A percentile compares a stretch with the other conserved stretches of the same genome.
These are phyloP conservation scores for Prunus mira DNA, from an alignment of 306 rosid genomes.

Conservation along the genomic window DNA sequence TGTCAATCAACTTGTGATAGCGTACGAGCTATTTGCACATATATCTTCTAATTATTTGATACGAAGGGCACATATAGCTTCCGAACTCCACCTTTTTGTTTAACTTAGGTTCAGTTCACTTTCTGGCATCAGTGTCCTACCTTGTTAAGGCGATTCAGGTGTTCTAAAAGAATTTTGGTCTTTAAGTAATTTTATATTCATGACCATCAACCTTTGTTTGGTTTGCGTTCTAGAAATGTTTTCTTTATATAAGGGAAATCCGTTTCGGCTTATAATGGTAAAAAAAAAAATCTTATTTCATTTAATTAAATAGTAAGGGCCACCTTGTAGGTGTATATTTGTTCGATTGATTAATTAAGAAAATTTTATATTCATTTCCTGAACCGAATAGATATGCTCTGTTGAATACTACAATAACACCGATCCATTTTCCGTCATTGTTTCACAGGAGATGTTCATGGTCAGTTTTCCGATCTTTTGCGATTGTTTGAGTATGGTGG, in stretches of 20 bases:
- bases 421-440: conserved; percentile 1
- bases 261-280: neutral
- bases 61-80: neutral
- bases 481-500: conserved; percentile 82
- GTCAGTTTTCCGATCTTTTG: conserved; percentile 77
- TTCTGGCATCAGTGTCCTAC: neutral
- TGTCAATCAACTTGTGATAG: neutral
- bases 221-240: neutral
- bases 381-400: neutral
- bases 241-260: neutral
- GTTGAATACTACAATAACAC: neutral
- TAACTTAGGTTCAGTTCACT: neutral
- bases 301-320: neutral
- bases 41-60: neutral
- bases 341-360: no score
- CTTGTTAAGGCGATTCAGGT: neutral
- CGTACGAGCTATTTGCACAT: neutral
- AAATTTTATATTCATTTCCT: neutral
- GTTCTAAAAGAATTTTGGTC: neutral
- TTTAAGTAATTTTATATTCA: neutral
- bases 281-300: neutral
- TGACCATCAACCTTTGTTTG: neutral
- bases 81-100: neutral
- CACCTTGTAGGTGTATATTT: neutral
- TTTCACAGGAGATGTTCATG: conserved; percentile 75